Conservation (phyloP, 2,329 filamentous ascomycete genomes). For the Cryphonectria nitschkei region DNA sequence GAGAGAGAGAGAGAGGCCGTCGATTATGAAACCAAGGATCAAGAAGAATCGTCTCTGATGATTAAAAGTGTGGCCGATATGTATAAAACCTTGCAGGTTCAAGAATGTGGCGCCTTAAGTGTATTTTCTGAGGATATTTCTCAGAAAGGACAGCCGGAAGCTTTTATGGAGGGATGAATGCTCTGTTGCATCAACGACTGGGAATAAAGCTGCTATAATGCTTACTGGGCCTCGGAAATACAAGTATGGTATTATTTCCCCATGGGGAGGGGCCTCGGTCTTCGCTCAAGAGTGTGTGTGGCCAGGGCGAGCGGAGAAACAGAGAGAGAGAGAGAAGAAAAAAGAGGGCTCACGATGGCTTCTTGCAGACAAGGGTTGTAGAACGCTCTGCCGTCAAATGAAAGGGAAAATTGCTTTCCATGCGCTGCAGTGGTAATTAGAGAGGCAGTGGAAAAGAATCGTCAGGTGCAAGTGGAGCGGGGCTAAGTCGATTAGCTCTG, state of each 20-base stretch:
- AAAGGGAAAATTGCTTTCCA: conserved; percentile 1
- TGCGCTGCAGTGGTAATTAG: too few species aligned
- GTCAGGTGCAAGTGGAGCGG: not conserved
- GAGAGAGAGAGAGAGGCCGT: not conserved
- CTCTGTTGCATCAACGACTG: not conserved
- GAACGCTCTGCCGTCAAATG: conserved; percentile 7
- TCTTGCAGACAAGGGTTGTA: not conserved
- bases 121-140: not conserved
- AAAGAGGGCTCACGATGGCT: not conserved
- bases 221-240: not conserved
- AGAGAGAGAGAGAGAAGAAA: too few species aligned
- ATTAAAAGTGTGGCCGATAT: not conserved
- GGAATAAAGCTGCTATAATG: not conserved
- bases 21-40: not conserved
- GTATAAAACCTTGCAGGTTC: not conserved
- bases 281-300: not conserved
- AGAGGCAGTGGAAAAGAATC: too few species aligned
- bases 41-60: not conserved
- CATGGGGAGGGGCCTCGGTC: not conserved
- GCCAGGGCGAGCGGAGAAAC: too few species aligned
- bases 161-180: not conserved
- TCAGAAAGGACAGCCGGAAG: not conserved
- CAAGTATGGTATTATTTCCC: not conserved
- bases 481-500: not conserved
- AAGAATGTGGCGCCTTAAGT: not conserved